Evolutionary conservation across 2,329 filamentous ascomycete genomes (phyloP).

Genomic region (Exophiala xenobiotica): DNA sequence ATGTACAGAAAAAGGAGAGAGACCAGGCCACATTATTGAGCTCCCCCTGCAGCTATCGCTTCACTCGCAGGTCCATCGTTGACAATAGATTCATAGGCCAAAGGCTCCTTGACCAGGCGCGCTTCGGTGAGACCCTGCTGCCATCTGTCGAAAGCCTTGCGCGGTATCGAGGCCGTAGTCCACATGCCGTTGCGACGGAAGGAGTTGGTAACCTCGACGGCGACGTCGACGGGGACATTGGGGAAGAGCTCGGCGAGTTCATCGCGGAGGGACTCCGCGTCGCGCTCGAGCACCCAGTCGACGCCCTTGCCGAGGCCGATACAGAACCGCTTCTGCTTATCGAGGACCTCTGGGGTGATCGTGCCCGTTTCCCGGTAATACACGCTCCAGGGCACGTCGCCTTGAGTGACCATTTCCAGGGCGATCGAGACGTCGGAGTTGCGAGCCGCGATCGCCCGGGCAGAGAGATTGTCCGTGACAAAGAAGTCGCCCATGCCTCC

Average conservation of each 20-base stretch:
- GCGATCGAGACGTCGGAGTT: conserved; percentile 17
- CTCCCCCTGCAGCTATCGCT: background rate
- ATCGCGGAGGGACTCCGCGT: conserved; percentile 9
- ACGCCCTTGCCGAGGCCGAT: conserved; percentile 10
- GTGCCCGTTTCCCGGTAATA: conserved; percentile 16
- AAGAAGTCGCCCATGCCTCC: conserved; percentile 19
- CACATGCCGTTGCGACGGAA: conserved; percentile 17
- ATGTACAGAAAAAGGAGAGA: no score
- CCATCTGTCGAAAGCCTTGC: conserved; percentile 13
- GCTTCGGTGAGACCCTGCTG: conserved; percentile 15
- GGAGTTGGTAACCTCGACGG: conserved; percentile 7
- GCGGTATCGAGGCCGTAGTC: conserved; percentile 12
- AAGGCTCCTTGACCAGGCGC: conserved; percentile 9
- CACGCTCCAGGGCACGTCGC: conserved; percentile 21
- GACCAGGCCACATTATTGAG: no score
- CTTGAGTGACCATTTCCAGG: conserved; percentile 18
- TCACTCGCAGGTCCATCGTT: conserved; percentile 12
- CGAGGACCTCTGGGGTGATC: conserved; percentile 12
- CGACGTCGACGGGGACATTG: conserved; percentile 11
- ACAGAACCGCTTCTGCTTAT: conserved; percentile 16
- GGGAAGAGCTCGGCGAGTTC: conserved; percentile 18
- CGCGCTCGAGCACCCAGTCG: conserved; percentile 14
- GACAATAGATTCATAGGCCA: conserved; percentile 10
- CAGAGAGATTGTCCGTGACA: conserved; percentile 15
- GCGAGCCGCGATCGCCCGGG: conserved; percentile 1